Percentiles rank a stretch among this genome's conserved stretches.
Evolutionary conservation across 2,329 filamentous ascomycete genomes (phyloP).

Genomic region (Ophiobolus disseminans): DNA sequence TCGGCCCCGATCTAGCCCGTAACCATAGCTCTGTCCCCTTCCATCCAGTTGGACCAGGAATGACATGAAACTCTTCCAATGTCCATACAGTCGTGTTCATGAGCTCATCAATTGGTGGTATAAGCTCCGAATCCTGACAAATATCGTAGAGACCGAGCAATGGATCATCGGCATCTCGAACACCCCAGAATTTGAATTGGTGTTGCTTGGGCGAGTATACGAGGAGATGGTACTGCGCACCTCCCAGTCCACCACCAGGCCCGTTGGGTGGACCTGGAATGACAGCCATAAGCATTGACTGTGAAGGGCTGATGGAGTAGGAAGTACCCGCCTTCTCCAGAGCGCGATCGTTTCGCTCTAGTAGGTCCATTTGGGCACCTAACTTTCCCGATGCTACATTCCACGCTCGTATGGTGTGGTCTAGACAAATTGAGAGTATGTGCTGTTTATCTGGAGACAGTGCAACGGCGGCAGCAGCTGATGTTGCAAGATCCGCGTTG

Average conservation of each 20-base stretch:
- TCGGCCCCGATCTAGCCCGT: constrained; percentile 62
- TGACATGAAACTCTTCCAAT: constrained; percentile 56
- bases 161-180: constrained; percentile 66
- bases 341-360: constrained; percentile 65
- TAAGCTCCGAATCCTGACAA: constrained; percentile 68
- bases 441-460: constrained; percentile 58
- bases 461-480: constrained; percentile 68
- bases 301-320: constrained; percentile 79
- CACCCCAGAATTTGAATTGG: constrained; percentile 93
- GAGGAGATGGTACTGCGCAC: constrained; percentile 67
- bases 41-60: constrained; percentile 48
- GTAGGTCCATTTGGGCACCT: constrained; percentile 76
- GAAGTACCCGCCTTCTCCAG: constrained; percentile 70
- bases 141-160: constrained; percentile 73
- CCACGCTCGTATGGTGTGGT: constrained; percentile 90
- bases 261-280: constrained; percentile 59
- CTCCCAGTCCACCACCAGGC: constrained; percentile 50
- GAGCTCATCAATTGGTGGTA: constrained; percentile 65
- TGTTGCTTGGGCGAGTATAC: constrained; percentile 90
- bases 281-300: constrained; percentile 77
- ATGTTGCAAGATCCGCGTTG: constrained; percentile 67
- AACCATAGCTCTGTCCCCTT: constrained; percentile 55
- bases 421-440: constrained; percentile 82
- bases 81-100: constrained; percentile 61
- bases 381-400: constrained; percentile 82